Conservation (phyloP, 495 filamentous ascomycete genomes). For the Aspergillus heteromorphus region DNA sequence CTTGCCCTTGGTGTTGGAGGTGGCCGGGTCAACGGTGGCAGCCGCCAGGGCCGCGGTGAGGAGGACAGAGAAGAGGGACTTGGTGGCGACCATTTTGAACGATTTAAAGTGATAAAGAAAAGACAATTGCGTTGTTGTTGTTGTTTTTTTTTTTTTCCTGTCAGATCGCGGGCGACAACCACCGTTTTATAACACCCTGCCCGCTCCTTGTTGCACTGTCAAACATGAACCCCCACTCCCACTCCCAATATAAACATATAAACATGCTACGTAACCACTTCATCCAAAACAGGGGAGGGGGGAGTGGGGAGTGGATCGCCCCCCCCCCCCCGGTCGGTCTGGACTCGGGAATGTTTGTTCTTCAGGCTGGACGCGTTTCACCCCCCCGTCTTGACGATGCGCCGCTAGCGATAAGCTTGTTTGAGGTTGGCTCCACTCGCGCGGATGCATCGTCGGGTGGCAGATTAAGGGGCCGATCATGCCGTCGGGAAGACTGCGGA, state of each 20-base stretch:
- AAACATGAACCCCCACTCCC: background rate
- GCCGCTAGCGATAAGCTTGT: background rate
- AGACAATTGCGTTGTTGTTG: too few relatives aligned
- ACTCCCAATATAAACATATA: background rate
- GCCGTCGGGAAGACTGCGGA: too few relatives aligned
- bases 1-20: conserved; percentile 30
- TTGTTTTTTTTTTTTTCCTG: too few relatives aligned
- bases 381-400: background rate
- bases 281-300: background rate
- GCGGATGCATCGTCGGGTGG: background rate
- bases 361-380: background rate
- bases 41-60: conserved; percentile 12
- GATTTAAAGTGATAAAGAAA: too few relatives aligned
- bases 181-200: too few relatives aligned
- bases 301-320: too few relatives aligned
- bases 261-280: background rate
- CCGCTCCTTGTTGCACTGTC: background rate
- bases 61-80: conserved; percentile 9
- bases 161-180: too few relatives aligned
- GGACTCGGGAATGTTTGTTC: background rate
- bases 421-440: background rate
- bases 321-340: background rate
- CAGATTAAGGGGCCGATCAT: background rate
- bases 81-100: conserved; percentile 18
- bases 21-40: conserved; percentile 23